These are phyloP conservation scores for Nannochloropsis salina DNA, from an alignment of 108 stramenopile species.

Conservation along the genomic window DNA sequence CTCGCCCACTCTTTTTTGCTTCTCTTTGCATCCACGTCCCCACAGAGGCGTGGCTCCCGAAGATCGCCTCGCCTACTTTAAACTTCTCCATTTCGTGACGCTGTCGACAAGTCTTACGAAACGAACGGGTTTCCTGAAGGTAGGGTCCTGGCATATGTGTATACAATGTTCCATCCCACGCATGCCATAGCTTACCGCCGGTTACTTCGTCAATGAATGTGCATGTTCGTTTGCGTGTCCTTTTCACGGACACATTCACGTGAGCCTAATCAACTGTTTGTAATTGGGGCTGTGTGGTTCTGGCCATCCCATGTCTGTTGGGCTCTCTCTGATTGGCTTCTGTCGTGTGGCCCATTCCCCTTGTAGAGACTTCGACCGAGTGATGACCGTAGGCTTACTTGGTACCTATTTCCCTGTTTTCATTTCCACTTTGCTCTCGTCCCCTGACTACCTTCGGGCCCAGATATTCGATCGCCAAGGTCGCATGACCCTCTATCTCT, in stretches of 20 bases:
- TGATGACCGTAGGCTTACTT: background rate
- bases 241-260: too few relatives aligned
- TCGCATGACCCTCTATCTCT: background rate
- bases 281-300: too few relatives aligned
- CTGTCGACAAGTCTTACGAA: background rate
- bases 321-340: too few relatives aligned
- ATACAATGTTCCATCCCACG: too few relatives aligned
- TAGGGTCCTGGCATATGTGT: background rate
- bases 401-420: background rate
- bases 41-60: background rate
- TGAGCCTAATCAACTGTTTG: too few relatives aligned
- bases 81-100: background rate
- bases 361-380: too few relatives aligned
- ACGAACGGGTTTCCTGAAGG: background rate
- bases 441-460: background rate
- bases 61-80: background rate
- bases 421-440: background rate
- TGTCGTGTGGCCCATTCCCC: too few relatives aligned
- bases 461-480: background rate
- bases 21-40: background rate
- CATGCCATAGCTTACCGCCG: too few relatives aligned
- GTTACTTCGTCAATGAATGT: too few relatives aligned
- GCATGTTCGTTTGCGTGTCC: too few relatives aligned
- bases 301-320: too few relatives aligned
- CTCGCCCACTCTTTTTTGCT: background rate